Base-by-base conservation (phyloP, 352 stramenopile genomes). In the Phytophthora sp. region DNA sequence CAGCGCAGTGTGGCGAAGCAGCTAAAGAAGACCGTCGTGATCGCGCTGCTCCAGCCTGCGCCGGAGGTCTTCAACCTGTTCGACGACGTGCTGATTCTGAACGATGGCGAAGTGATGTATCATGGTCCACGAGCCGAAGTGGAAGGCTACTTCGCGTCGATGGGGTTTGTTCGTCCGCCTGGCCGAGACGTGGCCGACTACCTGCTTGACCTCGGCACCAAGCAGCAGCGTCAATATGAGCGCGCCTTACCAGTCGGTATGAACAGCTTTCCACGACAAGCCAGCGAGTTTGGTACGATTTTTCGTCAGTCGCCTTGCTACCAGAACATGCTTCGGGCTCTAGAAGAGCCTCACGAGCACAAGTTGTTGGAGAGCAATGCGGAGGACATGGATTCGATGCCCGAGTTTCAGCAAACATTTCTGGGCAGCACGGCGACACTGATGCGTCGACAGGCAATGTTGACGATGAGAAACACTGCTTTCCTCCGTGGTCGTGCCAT, bases 11-110 rank as follows among this genome's bases (percentile, higher is more conserved):
- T 82, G n/a, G 76, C 76, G 17, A 66, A 77, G 38, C 63, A 44
- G 11, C 31, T 89, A 9, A 62, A 63, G 13, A 69, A 71, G 28
- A 88, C 79, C 3, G 51, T 71, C 11, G 74, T 90, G 24, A 76
- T 97, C 17, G 82, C 85, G 3, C 66, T 97, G 41, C 66, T 97
- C 4, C 76, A 98, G 57, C 93, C 94, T 45, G 76, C 92, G 3
- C 74, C 71, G 0, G 71, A 83, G 37, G 71, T 83, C 0, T 77
- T 76, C 53, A 50, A 73, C 31, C 67, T 83, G 2, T 83, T 80
- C 11, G 74, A 80, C 59, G 58, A 83, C 32, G 74, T 83, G n/a
- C 46, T 83, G 44, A 53, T 83, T 21, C 52, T 83, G 21, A 78
- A 69, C 58, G 68, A 80, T 1, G 71, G 74, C 12, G 50, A 83